Conservation (phyloP, 805 yeast genomes). For the Yarrowia divulgata region DNA sequence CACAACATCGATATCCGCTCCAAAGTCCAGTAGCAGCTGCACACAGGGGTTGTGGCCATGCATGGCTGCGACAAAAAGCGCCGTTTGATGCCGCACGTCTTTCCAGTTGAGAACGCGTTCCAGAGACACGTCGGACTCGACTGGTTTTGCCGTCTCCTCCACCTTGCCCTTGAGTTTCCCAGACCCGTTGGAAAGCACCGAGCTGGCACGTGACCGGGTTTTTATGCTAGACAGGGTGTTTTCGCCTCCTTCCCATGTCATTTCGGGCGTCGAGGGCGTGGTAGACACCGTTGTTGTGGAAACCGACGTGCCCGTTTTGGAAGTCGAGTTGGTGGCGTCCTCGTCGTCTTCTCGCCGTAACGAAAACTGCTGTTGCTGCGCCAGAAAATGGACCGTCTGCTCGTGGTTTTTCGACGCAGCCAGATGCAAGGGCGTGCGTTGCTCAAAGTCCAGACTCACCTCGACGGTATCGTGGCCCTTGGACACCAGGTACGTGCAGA, state of each 20-base stretch:
- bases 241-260: constrained; percentile 3
- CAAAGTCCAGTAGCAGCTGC: constrained; percentile 69
- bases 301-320: constrained; percentile 14
- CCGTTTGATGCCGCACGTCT: constrained; percentile 56
- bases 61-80: constrained; percentile 70
- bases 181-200: neutral
- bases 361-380: constrained; percentile 57
- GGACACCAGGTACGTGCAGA: constrained; percentile 64
- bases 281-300: constrained; percentile 13
- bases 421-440: constrained; percentile 73
- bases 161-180: neutral
- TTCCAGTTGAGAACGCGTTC: constrained; percentile 58
- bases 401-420: constrained; percentile 70
- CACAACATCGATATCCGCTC: constrained; percentile 75
- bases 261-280: constrained; percentile 4
- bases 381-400: constrained; percentile 73
- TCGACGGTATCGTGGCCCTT: constrained; percentile 64
- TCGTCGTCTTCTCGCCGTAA: constrained; percentile 12
- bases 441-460: constrained; percentile 59
- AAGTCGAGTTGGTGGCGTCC: neutral
- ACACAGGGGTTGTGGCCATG: constrained; percentile 69
- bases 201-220: neutral
- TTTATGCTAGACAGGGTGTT: constrained; percentile 1
- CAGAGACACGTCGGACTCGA: constrained; percentile 18
- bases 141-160: neutral